Conservation (phyloP, 106 monocot genomes). For the Gastrodia elata region DNA sequence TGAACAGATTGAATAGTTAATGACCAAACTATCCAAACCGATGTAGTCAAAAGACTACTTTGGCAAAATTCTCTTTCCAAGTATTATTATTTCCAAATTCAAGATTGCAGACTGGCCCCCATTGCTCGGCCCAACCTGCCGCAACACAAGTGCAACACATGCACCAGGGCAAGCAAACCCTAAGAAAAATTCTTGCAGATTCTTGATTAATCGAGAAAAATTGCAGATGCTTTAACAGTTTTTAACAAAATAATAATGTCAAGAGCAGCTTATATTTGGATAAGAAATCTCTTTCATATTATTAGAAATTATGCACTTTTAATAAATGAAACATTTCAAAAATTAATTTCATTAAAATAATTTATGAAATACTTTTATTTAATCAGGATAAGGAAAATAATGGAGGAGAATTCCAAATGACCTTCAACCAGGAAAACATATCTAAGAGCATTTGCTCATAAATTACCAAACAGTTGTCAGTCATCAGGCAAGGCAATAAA, state of each 20-base stretch:
- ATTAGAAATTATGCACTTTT: neutral
- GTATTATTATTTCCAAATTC: no score
- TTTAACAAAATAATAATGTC: no score
- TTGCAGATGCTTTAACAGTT: neutral
- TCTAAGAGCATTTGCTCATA: neutral
- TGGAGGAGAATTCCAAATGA: neutral
- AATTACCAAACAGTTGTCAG: neutral
- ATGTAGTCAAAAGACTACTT: neutral
- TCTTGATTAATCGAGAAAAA: neutral
- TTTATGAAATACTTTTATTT: neutral
- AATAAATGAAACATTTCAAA: neutral
- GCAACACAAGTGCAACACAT: no score
- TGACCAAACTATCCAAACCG: no score
- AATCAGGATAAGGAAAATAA: neutral
- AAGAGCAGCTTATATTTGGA: no score
- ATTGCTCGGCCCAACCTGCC: no score
- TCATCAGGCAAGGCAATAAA: neutral
- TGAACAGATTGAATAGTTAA: no score
- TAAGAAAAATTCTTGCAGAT: neutral
- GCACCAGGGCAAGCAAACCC: neutral
- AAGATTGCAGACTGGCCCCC: no score
- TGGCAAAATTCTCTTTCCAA: neutral
- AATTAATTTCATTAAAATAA: neutral
- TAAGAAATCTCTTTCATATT: neutral
- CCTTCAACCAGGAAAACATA: neutral